These are phyloP conservation scores for Aspergillus asperescens DNA, from an alignment of 495 filamentous ascomycete genomes.

Conservation along the genomic window DNA sequence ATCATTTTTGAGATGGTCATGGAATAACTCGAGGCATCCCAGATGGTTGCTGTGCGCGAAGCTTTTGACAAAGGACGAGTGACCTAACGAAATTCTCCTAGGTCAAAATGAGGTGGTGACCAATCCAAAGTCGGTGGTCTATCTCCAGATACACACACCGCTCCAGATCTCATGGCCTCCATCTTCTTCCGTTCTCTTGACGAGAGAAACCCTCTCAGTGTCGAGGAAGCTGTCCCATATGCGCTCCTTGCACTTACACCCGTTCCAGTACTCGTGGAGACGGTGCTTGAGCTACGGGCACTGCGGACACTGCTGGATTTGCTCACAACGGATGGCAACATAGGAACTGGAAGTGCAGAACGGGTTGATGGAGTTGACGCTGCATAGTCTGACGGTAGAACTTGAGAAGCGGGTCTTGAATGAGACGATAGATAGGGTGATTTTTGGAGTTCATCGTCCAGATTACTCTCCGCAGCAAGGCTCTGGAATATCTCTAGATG, in stretches of 20 bases:
- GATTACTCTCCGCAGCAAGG: slow-evolving; percentile 15
- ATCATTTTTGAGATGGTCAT: slow-evolving; percentile 9
- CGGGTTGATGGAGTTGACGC: slow-evolving; percentile 21
- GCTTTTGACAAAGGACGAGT: not conserved
- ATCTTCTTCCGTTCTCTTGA: slow-evolving; percentile 31
- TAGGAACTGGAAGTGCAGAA: slow-evolving; percentile 35
- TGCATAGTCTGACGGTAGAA: slow-evolving; percentile 26
- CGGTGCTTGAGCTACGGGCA: slow-evolving; percentile 38
- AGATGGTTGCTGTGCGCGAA: not conserved
- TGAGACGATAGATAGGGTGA: slow-evolving; percentile 22
- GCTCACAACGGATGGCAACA: slow-evolving; percentile 25
- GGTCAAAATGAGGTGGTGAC: slow-evolving; percentile 39
- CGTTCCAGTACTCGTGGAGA: slow-evolving; percentile 35
- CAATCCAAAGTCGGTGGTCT: slow-evolving; percentile 40
- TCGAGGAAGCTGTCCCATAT: slow-evolving; percentile 39
- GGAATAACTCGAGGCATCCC: not conserved
- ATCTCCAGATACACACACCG: slow-evolving; percentile 31
- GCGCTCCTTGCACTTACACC: slow-evolving; percentile 34
- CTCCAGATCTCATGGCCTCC: slow-evolving; percentile 27
- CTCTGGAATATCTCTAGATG: slow-evolving; percentile 22
- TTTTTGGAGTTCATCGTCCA: slow-evolving; percentile 16
- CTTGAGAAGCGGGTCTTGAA: slow-evolving; percentile 13
- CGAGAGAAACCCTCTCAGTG: slow-evolving; percentile 36
- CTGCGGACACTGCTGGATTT: slow-evolving; percentile 41
- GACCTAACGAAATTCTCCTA: slow-evolving; percentile 30